A percentile compares a stretch with the other conserved stretches of the same genome.
These are phyloP conservation scores for Melampsora americana DNA, from an alignment of 1,284 basidiomycete species.

Conservation along the genomic window DNA sequence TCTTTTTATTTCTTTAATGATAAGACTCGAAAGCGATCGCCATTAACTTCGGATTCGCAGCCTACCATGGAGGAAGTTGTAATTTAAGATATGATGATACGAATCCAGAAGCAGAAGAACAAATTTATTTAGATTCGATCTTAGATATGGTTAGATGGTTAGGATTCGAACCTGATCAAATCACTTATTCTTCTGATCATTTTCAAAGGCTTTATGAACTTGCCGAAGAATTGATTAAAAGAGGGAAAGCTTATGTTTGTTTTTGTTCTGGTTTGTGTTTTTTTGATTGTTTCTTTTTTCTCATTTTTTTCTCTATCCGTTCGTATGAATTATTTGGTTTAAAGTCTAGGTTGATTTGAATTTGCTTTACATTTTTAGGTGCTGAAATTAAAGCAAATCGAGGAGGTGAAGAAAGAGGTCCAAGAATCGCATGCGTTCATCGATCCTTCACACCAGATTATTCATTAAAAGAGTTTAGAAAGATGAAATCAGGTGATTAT, in stretches of 20 bases:
- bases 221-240: constrained; percentile 83
- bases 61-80: constrained; percentile 80
- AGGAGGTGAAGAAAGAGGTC: constrained; percentile 76
- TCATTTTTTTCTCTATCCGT: constrained; percentile 17
- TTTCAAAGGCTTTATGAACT: constrained; percentile 84
- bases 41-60: constrained; percentile 95
- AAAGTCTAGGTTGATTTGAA: constrained; percentile 30
- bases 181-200: constrained; percentile 98
- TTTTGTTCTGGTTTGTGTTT: constrained; percentile 82
- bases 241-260: constrained; percentile 91
- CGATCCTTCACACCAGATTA: constrained; percentile 78
- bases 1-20: not conserved
- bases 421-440: constrained; percentile 79
- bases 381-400: constrained; percentile 86
- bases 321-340: constrained; percentile 26
- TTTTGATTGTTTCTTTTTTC: not conserved
- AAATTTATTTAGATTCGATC: constrained; percentile 90
- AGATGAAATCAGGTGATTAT: constrained; percentile 89
- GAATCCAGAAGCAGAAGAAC: constrained; percentile 97
- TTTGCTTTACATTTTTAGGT: constrained; percentile 58
- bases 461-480: constrained; percentile 81
- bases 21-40: constrained; percentile 91
- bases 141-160: constrained; percentile 94
- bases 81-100: constrained; percentile 98
- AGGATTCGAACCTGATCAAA: constrained; percentile 96